Percentiles rank a stretch among this genome's conserved stretches.
Evolutionary conservation across 768 basidiomycete species (phyloP).

Genomic region (Lactarius hatsudake): DNA sequence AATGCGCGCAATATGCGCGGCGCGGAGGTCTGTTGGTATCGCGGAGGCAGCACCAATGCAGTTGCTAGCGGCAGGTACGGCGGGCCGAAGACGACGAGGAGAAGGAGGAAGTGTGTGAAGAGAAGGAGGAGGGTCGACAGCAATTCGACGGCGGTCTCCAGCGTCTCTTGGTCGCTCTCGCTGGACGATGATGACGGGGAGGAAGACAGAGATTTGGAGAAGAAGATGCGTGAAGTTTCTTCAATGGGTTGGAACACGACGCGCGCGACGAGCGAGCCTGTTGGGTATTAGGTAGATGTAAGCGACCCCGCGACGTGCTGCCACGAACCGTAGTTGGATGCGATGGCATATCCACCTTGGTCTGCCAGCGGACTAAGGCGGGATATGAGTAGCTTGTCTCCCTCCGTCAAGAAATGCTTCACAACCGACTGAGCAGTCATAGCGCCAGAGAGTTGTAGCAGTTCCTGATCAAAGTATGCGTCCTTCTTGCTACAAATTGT

Average conservation of each 20-base stretch:
- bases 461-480: constrained; percentile 43
- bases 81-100: constrained; percentile 57
- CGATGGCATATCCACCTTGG: constrained; percentile 94
- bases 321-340: constrained; percentile 88
- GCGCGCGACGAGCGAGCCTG: constrained; percentile 89
- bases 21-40: constrained; percentile 72
- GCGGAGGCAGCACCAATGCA: constrained; percentile 64
- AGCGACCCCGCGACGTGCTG: background rate
- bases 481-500: constrained; percentile 26
- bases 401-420: constrained; percentile 95
- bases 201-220: constrained; percentile 57
- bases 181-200: background rate
- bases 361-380: constrained; percentile 79
- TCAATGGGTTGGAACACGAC: constrained; percentile 95
- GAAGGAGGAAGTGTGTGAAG: constrained; percentile 64
- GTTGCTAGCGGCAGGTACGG: constrained; percentile 70
- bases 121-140: constrained; percentile 53
- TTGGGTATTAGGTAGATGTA: background rate
- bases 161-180: constrained; percentile 10
- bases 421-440: constrained; percentile 88
- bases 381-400: constrained; percentile 87
- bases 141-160: constrained; percentile 44
- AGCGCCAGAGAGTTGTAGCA: constrained; percentile 65
- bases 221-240: constrained; percentile 86
- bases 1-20: constrained; percentile 75